Evolutionary conservation across 345 rosid genomes (phyloP), one percentile per base, ranked within the genome.

Genomic region (Arabidopsis arenosa): DNA sequence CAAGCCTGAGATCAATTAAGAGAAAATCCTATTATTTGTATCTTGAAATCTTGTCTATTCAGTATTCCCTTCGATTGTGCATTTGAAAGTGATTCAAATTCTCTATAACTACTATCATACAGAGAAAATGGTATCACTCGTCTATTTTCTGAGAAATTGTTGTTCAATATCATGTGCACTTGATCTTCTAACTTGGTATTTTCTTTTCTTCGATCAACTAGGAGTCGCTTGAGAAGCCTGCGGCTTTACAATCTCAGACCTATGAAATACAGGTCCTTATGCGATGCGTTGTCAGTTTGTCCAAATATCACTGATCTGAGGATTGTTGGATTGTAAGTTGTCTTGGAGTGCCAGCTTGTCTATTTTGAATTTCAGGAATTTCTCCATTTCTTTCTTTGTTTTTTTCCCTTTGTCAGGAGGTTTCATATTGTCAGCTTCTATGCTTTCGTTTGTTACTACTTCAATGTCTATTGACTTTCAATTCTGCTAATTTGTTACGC

Each of bases 241-340:
- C 88, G 87, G 70, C 90, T 91, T 62, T 86, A 89, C 88, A 91
- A 91, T 63, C 85, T 91, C 73, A 93, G 85, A 73, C 86, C 89
- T 68, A 79, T 85, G 79, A 90, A 87, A 56, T 79, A 80, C 63
- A 63, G 79, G 13, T 78, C 94, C 28, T 87, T 90, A n/a, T 81
- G 80, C 48, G 61, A 55, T 70, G 90, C 90, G 35, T 77, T 91
- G 65, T 80, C 93, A 49, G 88, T 86, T 17, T 89, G 97, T 73
- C 82, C 85, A 18, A 83, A 85, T 63, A 84, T 91, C 48, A 79
- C 85, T 49, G 93, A 91, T 75, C 86, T 91, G 65, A 93, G 84
- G 75, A 85, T 91, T 59, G 89, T 89, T 79, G 93, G 97, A 86
- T 84, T 91, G 97, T 91, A 86, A 86, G 97, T 87, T 79, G 30